Base-by-base conservation (phyloP, 2,329 filamentous ascomycete species). In the Penicillium thymicola region DNA sequence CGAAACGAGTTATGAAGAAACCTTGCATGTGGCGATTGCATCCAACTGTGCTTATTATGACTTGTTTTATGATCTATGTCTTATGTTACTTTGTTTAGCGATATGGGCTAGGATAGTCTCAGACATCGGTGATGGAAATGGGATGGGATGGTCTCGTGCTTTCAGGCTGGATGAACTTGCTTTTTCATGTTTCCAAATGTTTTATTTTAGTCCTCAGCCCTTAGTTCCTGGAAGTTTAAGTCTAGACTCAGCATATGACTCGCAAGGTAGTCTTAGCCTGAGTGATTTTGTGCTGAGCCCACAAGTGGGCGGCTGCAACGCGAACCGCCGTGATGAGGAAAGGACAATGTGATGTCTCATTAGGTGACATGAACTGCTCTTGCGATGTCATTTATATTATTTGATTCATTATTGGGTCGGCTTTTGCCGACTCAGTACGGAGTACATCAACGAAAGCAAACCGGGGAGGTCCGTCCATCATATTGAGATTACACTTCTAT, bases 1-100 rank as follows among this genome's bases (percentile, higher is more conserved):
- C 50, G 57, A 59, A 57, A 46, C 28, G 51, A 36, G 54, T 46
- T 52, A 55, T 55, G 56, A 56, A 40, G 44, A 51, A 14, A 40
- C 41, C 41, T 56, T 46, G 45, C 46, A 47, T 58, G 30, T 57
- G 50, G 11, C n/a, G 47, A 43, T 46, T 51, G 28, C 11, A 43
- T 52, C 38, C 23, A 54, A 54, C 36, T 52, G 11, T 47, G 53
- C 28, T 45, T 42, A 36, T 28, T 46, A 51, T 51, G 37, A 30
- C 25, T 16, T 52, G 25, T 38, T 50, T 44, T 41, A 43, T 43
- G 48, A 18, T 13, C 32, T 42, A 18, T 32, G 28, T 47, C 42
- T 59, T 54, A 36, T 43, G 18, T 27, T 30, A 46, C 18, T 32
- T 32, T 48, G 23, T 49, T 51, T 32, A 32, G 23, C 34, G 34